Conservation (phyloP, 202 grass and related monocot species). For the Carex arenaria region DNA sequence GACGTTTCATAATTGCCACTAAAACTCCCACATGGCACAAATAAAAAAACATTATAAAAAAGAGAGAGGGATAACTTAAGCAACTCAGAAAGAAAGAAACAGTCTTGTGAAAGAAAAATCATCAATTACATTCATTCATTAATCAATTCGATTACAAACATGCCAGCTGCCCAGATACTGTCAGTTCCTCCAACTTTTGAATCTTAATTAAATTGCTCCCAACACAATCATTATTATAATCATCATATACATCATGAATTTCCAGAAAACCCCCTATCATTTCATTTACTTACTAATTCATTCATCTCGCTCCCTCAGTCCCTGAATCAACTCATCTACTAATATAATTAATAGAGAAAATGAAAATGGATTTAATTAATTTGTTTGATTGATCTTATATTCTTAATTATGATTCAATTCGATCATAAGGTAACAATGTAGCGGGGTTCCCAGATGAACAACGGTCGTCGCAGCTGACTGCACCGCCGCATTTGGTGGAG, state of each 20-base stretch:
- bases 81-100: background rate
- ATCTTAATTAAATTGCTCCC: background rate
- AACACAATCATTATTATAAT: background rate
- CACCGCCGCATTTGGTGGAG: conserved; percentile 68
- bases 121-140: conserved; percentile 2
- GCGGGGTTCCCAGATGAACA: conserved; percentile 83
- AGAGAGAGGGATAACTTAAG: background rate
- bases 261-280: background rate
- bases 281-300: background rate
- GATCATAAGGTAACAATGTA: conserved; percentile 59
- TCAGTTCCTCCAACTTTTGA: background rate
- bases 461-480: conserved; percentile 56
- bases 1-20: background rate
- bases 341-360: background rate
- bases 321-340: conserved; percentile 7
- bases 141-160: background rate
- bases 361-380: no score
- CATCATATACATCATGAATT: background rate
- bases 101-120: background rate
- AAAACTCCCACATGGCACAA: background rate
- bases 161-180: background rate
- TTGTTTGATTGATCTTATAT: background rate
- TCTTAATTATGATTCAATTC: no score
- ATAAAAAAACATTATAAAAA: background rate
- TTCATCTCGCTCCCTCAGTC: background rate